phyloP scores from a whole-genome alignment of 1,139 yeast species.

The Nakaseomyces delphensis region DNA sequence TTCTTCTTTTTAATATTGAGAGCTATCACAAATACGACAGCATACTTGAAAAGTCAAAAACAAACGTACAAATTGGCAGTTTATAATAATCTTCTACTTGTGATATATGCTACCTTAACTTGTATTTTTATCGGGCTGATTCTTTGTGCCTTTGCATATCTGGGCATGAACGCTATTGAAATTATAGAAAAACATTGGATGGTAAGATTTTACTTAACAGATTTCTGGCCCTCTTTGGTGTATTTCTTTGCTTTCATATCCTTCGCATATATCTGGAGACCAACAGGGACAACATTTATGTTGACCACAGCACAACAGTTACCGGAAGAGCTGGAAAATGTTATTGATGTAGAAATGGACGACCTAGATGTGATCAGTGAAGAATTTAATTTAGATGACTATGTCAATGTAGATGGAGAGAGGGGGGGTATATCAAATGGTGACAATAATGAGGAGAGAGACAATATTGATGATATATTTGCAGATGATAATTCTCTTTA shows the following conservation, averaged over 20 bases:
- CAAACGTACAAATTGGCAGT: conserved; percentile 80
- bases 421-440: too few species aligned
- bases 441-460: not conserved
- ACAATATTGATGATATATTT: conserved; percentile 3
- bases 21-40: conserved; percentile 63
- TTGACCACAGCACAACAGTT: conserved; percentile 87
- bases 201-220: conserved; percentile 72
- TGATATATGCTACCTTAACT: conserved; percentile 56
- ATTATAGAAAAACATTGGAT: conserved; percentile 85
- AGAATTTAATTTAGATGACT: conserved; percentile 1
- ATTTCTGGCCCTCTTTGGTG: conserved; percentile 87
- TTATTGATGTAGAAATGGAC: conserved; percentile 64
- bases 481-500: not conserved
- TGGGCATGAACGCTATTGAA: conserved; percentile 68
- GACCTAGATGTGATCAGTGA: conserved; percentile 44
- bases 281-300: conserved; percentile 86
- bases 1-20: conserved; percentile 67
- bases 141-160: conserved; percentile 56
- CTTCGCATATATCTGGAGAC: conserved; percentile 88
- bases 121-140: conserved; percentile 54
- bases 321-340: conserved; percentile 65
- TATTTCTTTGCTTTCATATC: conserved; percentile 75
- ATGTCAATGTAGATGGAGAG: conserved; percentile 3
- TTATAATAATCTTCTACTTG: conserved; percentile 66
- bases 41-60: conserved; percentile 65